Evolutionary conservation across 495 filamentous ascomycete genomes (phyloP), one percentile per base, ranked within the genome.

Genomic region (Talaromyces stipitatus): DNA sequence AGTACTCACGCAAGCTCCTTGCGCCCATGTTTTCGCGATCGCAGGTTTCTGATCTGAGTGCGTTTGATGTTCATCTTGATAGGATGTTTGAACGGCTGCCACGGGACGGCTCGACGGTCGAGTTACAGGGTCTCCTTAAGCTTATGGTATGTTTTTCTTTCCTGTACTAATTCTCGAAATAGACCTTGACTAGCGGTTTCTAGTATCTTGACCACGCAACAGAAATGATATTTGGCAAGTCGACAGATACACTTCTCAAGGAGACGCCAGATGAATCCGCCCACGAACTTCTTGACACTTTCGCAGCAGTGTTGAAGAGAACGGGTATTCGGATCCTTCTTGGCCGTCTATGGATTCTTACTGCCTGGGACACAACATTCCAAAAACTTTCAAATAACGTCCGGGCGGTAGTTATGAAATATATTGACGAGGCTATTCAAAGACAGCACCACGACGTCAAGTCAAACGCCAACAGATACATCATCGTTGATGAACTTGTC

Each of bases 141-240:
- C 28, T 24, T 32, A 47, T 3, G 5, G 26, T 30, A 18, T 18
- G 14, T 50, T 57, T 29, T 16, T 27, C 9, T 54, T 16, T n/a
- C 16, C n/a, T 20, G 11, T 45, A n/a, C n/a, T n/a, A n/a, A n/a
- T n/a, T n/a, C n/a, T n/a, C n/a, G 41, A 45, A 12, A 16, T 22
- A 45, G 41, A 45, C n/a, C 8, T 26, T 7, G 10, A 7, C 46
- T 50, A 20, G 48, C 24, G 24, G 23, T n/a, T 36, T 2, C 4
- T 55, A 55, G 52, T 55, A 36, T 41, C 20, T 55, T 68, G n/a
- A 62, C 87, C 43, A 87, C 86, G 0, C 73, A 0, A 90, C 86
- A 0, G 85, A 90, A 58, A 87, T 91, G 63, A 72, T 92, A 3
- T 86, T 90, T 52, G 87, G 88, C 3, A 75, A 82, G 53, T 78